Evolutionary conservation across 371 early-diverging fungal species (phyloP).

Genomic region (Mortierella sp.): DNA sequence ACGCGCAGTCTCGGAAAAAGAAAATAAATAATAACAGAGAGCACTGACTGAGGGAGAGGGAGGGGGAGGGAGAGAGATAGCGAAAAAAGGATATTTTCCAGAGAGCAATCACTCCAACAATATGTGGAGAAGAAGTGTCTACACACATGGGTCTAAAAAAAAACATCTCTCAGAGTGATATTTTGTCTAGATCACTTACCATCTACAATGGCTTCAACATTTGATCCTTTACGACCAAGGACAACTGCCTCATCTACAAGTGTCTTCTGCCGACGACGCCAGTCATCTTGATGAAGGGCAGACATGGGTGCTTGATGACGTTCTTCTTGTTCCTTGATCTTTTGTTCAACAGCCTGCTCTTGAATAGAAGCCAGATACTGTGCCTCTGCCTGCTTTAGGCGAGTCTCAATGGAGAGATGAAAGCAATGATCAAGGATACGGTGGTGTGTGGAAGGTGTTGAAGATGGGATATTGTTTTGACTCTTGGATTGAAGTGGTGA

Average conservation of each 20-base stretch:
- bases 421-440: slow-evolving; percentile 73
- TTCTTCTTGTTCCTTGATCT: slow-evolving; percentile 26
- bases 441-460: slow-evolving; percentile 68
- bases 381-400: slow-evolving; percentile 65
- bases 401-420: slow-evolving; percentile 71
- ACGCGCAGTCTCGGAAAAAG: neutral
- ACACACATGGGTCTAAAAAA: neutral
- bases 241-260: slow-evolving; percentile 56
- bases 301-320: slow-evolving; percentile 33
- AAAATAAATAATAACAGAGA: neutral
- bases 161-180: too few relatives aligned
- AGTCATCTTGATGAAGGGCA: slow-evolving; percentile 40
- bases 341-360: slow-evolving; percentile 50
- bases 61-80: slow-evolving; percentile 21
- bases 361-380: slow-evolving; percentile 53
- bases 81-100: slow-evolving; percentile 11
- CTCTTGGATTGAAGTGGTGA: slow-evolving; percentile 14
- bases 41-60: neutral
- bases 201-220: slow-evolving; percentile 57
- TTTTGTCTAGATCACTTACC: slow-evolving; percentile 29
- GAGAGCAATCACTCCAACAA: slow-evolving; percentile 16
- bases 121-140: slow-evolving; percentile 20
- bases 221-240: slow-evolving; percentile 56
- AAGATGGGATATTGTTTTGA: slow-evolving; percentile 22
- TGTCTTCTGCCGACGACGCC: slow-evolving; percentile 54